Percentiles rank a stretch among this genome's conserved stretches.
Conservation (phyloP, 1,284 basidiomycete species). For the Puccinia horiana region DNA sequence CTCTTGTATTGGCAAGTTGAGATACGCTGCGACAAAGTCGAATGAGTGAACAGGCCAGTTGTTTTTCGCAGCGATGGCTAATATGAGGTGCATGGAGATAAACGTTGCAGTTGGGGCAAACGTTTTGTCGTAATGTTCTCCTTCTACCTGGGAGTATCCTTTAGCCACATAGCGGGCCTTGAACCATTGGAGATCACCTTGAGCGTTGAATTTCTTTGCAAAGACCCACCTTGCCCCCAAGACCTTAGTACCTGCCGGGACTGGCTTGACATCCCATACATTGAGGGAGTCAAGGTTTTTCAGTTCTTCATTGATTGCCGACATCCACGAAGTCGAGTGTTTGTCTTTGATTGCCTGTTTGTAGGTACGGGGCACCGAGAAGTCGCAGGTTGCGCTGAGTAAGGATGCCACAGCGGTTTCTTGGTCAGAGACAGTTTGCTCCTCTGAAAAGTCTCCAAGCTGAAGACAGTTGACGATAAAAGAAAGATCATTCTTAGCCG, state of each 20-base stretch:
- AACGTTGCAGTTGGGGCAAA: constrained; percentile 39
- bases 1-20: neutral
- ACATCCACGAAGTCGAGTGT: too few relatives aligned
- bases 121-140: neutral
- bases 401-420: too few relatives aligned
- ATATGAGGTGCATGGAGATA: neutral
- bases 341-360: too few relatives aligned
- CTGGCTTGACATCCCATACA: neutral
- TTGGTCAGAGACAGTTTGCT: too few relatives aligned
- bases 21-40: neutral
- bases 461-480: too few relatives aligned
- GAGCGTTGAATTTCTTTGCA: neutral
- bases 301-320: constrained; percentile 20
- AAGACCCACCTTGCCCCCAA: constrained; percentile 10
- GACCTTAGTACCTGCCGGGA: neutral
- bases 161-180: constrained; percentile 15
- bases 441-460: too few relatives aligned
- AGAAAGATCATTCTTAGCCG: too few relatives aligned
- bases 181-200: neutral
- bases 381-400: too few relatives aligned
- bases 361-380: too few relatives aligned
- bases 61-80: neutral
- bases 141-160: constrained; percentile 12
- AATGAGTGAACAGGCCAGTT: constrained; percentile 10
- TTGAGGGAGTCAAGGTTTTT: neutral